Evolutionary conservation across 176 grass and related monocot species (phyloP), one percentile per base, ranked within the genome.

Genomic region (Raddia guianensis): DNA sequence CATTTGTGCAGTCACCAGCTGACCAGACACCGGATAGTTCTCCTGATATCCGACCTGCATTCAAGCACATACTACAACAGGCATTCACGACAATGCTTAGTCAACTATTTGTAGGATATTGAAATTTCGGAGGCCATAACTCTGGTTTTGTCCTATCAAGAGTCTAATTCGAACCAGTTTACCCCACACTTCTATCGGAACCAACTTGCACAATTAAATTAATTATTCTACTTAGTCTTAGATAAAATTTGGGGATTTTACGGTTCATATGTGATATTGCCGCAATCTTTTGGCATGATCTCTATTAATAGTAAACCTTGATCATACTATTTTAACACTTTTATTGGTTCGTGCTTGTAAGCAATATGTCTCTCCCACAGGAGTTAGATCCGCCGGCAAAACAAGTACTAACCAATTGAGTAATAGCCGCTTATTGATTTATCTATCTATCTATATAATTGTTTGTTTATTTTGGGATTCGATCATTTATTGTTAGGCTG

Each of bases 11-110:
- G 82, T 71, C 90, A 81, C 88, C 90, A 42, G 84, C 86, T 27
- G 65, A 88, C 65, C 87, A 89, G 84, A 60, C 74, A 70, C 85
- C 73, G 27, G 90, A 94, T 42, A 70, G 82, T 74, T 88, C 80
- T 62, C 93, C 91, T 63, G 88, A 89, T 85, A 87, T 98, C 74
- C 86, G 83, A 83, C 95, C 95, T 82, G 95, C 95, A 89, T 98
- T 98, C 89, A 91, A 85, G 65, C 95, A 98, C 51, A 66, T 83
- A 68, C 59, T 86, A 44, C 80, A 77, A 54, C 79, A 82, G 71
- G n/a, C n/a, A n/a, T n/a, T 16, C 0, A 16, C n/a, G 53, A n/a
- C 16, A 56, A 6, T n/a, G 53, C 16, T 56, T 6, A 2, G n/a
- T 56, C 7, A 7, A 56, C 53, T 56, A 56, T 56, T n/a, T 56